Evolutionary conservation across 495 filamentous ascomycete genomes (phyloP), one percentile per base, ranked within the genome.

Genomic region (Gamarada debralockiae): DNA sequence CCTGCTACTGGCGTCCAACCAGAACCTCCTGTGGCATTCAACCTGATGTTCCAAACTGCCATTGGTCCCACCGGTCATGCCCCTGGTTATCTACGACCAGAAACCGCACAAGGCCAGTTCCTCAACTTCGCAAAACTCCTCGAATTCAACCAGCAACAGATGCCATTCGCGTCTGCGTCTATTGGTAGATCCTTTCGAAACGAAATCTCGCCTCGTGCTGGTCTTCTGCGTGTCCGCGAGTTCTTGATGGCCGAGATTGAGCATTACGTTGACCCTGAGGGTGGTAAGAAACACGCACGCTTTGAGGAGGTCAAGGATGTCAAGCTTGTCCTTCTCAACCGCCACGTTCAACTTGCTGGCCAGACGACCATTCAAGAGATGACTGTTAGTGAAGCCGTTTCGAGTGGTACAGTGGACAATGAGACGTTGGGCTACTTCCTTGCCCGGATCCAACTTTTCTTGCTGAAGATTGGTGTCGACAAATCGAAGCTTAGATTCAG

Each of bases 191-290:
- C 85, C 3, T 90, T 86, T 74, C 77, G 86, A 53, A 90, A 91
- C 60, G 86, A 91, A 60, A 90, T 91, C 55, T 88, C 86, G 0
- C 86, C 86, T 9, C 71, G 86, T 18, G 73, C 79, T 49, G 86
- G 86, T 52, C 73, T 91, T n/a, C 75, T 89, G 20, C 82, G 86
- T 52, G 86, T 91, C 9, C 81, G 87, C 31, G 86, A 91, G 63
- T 91, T 90, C 70, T 67, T 89, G 52, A 89, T 91, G 87, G 87
- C 85, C 4, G 87, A 91, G 67, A 87, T 90, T 55, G 86, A 90
- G 67, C 86, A 90, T 62, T 90, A 81, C 58, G 86, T 91, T 51
- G 86, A 91, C 57, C 86, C 86, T 17, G 65, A 82, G 42, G 74
- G 75, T 50, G 76, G 83, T 62, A 91, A 90, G 74, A 84, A 82